phyloP scores from a whole-genome alignment of 257 asterid species.

The Jacaranda mimosifolia region DNA sequence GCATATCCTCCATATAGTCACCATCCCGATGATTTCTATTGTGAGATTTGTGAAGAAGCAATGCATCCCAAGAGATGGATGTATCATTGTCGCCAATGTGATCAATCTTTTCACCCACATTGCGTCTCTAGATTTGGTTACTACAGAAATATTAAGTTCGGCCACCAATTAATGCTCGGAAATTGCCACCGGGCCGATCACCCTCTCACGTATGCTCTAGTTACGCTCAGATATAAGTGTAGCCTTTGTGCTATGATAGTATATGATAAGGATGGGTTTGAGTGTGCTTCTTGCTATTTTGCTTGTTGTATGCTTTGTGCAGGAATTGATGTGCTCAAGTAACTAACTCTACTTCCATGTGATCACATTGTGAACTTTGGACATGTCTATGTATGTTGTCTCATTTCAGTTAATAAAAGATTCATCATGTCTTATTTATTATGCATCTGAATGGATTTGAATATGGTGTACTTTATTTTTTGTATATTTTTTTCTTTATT shows the following conservation, averaged over 20 bases:
- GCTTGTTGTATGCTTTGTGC: neutral
- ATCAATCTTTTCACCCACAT: neutral
- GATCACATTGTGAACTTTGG: neutral
- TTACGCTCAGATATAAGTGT: neutral
- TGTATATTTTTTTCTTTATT: too few relatives aligned
- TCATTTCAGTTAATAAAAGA: too few relatives aligned
- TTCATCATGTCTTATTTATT: too few relatives aligned
- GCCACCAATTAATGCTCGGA: neutral
- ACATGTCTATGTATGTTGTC: too few relatives aligned
- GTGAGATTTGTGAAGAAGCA: neutral
- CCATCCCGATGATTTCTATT: neutral
- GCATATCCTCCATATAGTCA: neutral
- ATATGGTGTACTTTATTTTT: too few relatives aligned
- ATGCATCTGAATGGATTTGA: too few relatives aligned
- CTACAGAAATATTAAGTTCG: neutral
- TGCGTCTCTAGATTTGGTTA: neutral
- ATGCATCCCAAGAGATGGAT: neutral
- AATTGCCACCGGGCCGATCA: neutral
- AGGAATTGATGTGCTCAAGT: neutral
- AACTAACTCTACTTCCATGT: neutral
- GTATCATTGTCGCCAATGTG: conserved; percentile 1
- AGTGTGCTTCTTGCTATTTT: neutral
- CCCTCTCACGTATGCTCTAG: neutral
- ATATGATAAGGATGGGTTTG: neutral
- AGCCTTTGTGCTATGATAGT: neutral